phyloP scores from a whole-genome alignment of 495 filamentous ascomycete species.

The Aspergillus indologenus region DNA sequence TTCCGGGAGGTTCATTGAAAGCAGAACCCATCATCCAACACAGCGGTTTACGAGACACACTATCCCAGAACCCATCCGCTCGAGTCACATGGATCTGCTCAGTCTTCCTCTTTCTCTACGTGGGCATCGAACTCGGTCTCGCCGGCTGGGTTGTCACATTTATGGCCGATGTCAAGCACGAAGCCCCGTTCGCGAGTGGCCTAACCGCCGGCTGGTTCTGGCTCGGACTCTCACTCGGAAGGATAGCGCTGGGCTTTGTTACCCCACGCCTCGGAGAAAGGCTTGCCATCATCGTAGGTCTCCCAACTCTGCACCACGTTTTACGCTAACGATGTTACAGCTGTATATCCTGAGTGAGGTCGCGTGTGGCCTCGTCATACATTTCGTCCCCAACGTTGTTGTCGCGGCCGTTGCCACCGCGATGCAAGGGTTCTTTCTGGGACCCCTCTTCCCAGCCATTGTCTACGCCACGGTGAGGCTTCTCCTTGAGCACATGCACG shows the following conservation, averaged over 20 bases:
- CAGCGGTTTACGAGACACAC: too few species aligned
- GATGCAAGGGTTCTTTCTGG: conserved; percentile 65
- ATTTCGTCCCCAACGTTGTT: conserved; percentile 63
- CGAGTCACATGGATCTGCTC: conserved; percentile 68
- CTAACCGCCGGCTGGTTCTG: conserved; percentile 60
- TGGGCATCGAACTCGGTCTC: conserved; percentile 73
- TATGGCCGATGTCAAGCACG: conserved; percentile 53
- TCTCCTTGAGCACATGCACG: conserved; percentile 68
- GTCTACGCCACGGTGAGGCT: conserved; percentile 74
- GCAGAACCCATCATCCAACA: too few species aligned
- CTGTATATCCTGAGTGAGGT: conserved; percentile 47
- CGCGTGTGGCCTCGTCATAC: conserved; percentile 57
- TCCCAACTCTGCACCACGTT: too few species aligned
- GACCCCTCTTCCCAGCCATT: conserved; percentile 63
- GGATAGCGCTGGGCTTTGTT: conserved; percentile 56
- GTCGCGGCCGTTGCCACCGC: conserved; percentile 65
- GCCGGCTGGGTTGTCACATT: conserved; percentile 65
- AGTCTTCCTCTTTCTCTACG: conserved; percentile 67
- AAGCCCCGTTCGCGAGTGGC: conserved; percentile 48
- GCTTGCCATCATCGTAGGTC: conserved; percentile 51
- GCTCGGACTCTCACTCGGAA: conserved; percentile 55
- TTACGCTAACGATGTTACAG: too few species aligned
- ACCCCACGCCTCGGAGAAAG: conserved; percentile 54
- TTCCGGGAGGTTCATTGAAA: too few species aligned
- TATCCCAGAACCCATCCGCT: conserved; percentile 28